phyloP scores from a whole-genome alignment of 768 basidiomycete species.

The Amanita pallidorosea region DNA sequence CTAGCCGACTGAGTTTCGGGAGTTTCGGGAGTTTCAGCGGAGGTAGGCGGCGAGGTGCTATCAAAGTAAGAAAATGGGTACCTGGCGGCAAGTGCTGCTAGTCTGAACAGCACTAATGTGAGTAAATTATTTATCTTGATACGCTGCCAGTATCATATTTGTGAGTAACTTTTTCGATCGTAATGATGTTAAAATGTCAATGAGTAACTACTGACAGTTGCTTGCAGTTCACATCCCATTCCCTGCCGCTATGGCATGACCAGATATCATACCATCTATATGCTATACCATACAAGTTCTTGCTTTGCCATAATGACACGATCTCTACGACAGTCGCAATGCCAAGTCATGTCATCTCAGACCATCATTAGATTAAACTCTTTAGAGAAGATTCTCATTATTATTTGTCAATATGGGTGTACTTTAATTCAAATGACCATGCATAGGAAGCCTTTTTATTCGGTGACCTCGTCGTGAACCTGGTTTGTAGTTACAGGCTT shows the following conservation, averaged over 20 bases:
- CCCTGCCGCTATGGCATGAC: too few species aligned
- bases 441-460: too few species aligned
- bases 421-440: background rate
- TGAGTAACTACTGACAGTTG: background rate
- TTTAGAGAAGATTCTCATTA: background rate
- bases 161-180: background rate
- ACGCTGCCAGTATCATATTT: too few species aligned
- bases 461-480: too few species aligned
- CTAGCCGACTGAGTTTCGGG: slow-evolving; percentile 81
- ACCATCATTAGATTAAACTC: background rate
- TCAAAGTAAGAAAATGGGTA: slow-evolving; percentile 54
- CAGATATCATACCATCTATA: slow-evolving; percentile 23
- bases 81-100: slow-evolving; percentile 64
- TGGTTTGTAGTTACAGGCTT: too few species aligned
- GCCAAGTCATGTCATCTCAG: background rate
- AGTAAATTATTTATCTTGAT: background rate
- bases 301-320: background rate
- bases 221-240: too few species aligned
- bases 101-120: slow-evolving; percentile 7
- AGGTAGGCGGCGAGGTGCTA: slow-evolving; percentile 47
- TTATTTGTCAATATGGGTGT: background rate
- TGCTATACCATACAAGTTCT: slow-evolving; percentile 21
- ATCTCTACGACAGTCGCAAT: background rate
- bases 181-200: background rate
- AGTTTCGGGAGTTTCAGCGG: slow-evolving; percentile 73